A percentile compares a stretch with the other conserved stretches of the same genome.
These are phyloP conservation scores for Phytopythium kandeliae DNA, from an alignment of 352 stramenopile genomes.

Conservation along the genomic window DNA sequence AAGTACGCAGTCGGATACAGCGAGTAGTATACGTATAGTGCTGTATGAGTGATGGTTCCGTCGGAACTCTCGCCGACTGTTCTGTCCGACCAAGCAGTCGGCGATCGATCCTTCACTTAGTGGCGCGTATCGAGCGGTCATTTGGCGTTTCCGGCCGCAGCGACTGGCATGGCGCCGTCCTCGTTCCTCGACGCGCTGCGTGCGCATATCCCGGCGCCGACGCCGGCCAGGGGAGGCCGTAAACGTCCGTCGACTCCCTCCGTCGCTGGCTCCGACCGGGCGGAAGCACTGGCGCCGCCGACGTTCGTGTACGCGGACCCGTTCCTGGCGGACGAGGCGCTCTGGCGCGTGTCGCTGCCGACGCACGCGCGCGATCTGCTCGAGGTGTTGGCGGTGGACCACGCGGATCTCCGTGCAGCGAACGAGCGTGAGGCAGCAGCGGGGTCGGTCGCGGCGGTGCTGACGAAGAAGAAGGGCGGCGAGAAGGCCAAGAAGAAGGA, in stretches of 20 bases:
- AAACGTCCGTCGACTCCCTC: not conserved
- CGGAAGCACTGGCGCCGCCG: not conserved
- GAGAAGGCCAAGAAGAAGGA: constrained; percentile 1
- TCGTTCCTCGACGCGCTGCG: constrained; percentile 7
- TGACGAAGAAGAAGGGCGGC: constrained; percentile 32
- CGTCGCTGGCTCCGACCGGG: not conserved
- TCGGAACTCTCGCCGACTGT: not conserved
- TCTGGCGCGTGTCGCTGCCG: constrained; percentile 25
- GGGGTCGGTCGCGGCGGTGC: constrained; percentile 35
- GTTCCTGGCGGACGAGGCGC: constrained; percentile 19
- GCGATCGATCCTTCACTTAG: too few relatives aligned
- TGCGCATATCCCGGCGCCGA: not conserved
- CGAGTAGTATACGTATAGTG: not conserved
- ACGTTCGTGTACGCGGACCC: constrained; percentile 22
- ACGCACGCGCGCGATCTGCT: constrained; percentile 26
- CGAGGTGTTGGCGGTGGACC: constrained; percentile 52
- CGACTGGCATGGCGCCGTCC: not conserved
- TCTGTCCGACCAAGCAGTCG: not conserved
- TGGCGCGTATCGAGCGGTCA: too few relatives aligned
- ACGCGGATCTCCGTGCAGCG: constrained; percentile 37
- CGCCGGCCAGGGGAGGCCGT: not conserved
- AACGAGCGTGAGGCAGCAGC: constrained; percentile 49
- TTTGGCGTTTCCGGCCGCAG: too few relatives aligned
- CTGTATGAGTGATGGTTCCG: not conserved
- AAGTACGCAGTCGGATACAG: not conserved